These are phyloP conservation scores for Sporopachydermia lactativora DNA, from an alignment of 805 yeast species.

Conservation along the genomic window DNA sequence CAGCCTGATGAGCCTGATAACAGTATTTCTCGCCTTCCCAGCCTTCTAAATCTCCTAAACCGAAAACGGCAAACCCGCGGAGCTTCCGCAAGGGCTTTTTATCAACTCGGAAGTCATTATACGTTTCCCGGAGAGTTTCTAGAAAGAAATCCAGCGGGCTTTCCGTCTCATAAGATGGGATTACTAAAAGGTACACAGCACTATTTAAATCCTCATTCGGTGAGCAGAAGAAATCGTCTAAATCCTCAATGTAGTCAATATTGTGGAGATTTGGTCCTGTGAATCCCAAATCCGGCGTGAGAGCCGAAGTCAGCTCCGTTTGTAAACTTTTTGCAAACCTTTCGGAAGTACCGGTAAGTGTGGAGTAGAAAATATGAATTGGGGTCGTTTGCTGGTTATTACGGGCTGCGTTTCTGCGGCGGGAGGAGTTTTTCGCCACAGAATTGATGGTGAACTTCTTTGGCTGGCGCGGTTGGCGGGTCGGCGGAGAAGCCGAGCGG, in stretches of 20 bases:
- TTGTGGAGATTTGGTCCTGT: conserved; percentile 42
- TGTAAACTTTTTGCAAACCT: conserved; percentile 44
- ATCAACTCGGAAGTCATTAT: conserved; percentile 75
- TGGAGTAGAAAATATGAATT: conserved; percentile 62
- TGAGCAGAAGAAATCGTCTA: conserved; percentile 55
- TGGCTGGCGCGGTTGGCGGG: no score
- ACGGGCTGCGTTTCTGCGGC: no score
- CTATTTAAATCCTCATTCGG: conserved; percentile 28
- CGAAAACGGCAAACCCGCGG: conserved; percentile 74
- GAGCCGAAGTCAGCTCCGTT: conserved; percentile 19
- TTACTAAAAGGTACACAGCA: conserved; percentile 51
- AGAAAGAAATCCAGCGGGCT: conserved; percentile 83
- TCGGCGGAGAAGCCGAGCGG: no score
- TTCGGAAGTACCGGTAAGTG: conserved; percentile 74
- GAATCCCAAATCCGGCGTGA: conserved; percentile 10
- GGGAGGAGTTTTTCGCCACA: no score
- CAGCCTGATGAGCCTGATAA: conserved; percentile 69
- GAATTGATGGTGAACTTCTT: no score
- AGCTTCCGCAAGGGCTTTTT: conserved; percentile 58
- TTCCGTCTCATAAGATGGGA: conserved; percentile 88
- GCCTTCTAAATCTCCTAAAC: conserved; percentile 77
- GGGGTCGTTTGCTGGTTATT: conserved; percentile 34
- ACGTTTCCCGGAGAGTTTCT: conserved; percentile 67
- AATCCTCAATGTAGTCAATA: conserved; percentile 71
- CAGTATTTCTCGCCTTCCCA: conserved; percentile 67